phyloP scores from a whole-genome alignment of 306 rosid genomes.

The Dryas alaskensis region DNA sequence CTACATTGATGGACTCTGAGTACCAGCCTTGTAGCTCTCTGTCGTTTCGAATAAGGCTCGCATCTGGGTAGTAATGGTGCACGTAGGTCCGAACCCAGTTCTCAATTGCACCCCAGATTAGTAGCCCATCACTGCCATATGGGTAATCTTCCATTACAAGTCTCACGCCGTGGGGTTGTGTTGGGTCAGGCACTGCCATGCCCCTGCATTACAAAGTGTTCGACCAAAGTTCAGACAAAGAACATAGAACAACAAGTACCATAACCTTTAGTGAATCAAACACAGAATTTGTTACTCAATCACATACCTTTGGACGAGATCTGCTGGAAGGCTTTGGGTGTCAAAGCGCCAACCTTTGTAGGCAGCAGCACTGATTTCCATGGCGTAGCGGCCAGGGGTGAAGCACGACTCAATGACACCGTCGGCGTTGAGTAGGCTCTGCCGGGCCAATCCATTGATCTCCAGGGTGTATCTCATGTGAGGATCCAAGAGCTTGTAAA shows the following conservation, averaged over 20 bases:
- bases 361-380: slow-evolving; percentile 89
- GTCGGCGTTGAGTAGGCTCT: slow-evolving; percentile 57
- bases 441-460: slow-evolving; percentile 82
- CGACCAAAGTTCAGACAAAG: slow-evolving; percentile 28
- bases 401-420: slow-evolving; percentile 80
- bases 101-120: slow-evolving; percentile 86
- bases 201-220: slow-evolving; percentile 44
- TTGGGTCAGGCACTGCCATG: slow-evolving; percentile 78
- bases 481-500: slow-evolving; percentile 82
- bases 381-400: slow-evolving; percentile 81
- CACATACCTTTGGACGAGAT: slow-evolving; percentile 71
- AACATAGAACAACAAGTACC: background rate
- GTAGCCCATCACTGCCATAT: slow-evolving; percentile 75
- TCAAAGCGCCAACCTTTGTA: slow-evolving; percentile 93
- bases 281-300: background rate
- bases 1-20: slow-evolving; percentile 80
- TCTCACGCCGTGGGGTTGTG: slow-evolving; percentile 82
- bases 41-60: slow-evolving; percentile 52
- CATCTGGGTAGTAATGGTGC: slow-evolving; percentile 64
- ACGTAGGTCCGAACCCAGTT: slow-evolving; percentile 77
- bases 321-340: slow-evolving; percentile 74
- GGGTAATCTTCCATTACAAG: slow-evolving; percentile 79
- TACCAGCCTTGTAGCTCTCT: slow-evolving; percentile 88
- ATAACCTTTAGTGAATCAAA: too few relatives aligned
- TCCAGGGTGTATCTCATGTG: slow-evolving; percentile 95